phyloP scores from a whole-genome alignment of 73 alveolate species.

The Paramecium tetraurelia region DNA sequence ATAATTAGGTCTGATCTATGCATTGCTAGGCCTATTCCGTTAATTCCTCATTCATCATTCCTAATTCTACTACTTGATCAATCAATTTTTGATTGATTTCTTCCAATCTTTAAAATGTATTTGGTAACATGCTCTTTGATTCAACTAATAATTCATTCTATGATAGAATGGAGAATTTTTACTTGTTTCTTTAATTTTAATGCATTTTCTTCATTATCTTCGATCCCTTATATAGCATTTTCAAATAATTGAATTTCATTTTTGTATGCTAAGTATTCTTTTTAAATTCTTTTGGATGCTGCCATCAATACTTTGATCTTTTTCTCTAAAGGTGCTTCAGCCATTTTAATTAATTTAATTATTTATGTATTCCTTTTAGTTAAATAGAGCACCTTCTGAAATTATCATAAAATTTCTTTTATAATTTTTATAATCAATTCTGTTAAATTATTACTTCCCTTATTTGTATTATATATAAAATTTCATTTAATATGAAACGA shows the following conservation, averaged over 20 bases:
- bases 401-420: not conserved
- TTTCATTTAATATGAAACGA: not conserved
- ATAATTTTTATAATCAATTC: not conserved
- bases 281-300: slow-evolving; percentile 1
- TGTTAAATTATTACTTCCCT: not conserved
- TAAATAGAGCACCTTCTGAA: not conserved
- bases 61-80: not conserved
- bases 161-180: not conserved
- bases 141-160: not conserved
- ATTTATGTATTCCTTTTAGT: not conserved
- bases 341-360: not conserved
- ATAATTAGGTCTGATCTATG: not conserved
- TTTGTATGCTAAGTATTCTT: slow-evolving; percentile 14
- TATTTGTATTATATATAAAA: not conserved
- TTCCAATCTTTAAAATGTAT: not conserved
- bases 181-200: not conserved
- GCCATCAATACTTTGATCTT: not conserved
- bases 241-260: not conserved
- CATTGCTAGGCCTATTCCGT: not conserved
- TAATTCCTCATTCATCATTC: not conserved
- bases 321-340: slow-evolving; percentile 1
- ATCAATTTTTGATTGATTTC: not conserved
- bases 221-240: not conserved
- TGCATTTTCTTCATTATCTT: not conserved
- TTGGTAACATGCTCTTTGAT: not conserved